Conservation (phyloP, 345 rosid genomes). For the Linum trigynum region DNA sequence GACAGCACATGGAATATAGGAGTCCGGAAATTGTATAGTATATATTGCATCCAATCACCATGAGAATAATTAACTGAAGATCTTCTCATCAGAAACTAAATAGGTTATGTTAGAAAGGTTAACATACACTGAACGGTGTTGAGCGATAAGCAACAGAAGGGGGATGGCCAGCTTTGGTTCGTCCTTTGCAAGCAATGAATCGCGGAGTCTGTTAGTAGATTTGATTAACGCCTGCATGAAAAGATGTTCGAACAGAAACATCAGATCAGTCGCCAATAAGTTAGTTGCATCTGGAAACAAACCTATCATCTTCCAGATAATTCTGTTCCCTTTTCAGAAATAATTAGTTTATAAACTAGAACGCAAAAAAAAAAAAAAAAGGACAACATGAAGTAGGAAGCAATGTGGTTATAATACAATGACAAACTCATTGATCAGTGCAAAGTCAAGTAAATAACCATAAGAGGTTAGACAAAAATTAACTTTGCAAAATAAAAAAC, state of each 20-base stretch:
- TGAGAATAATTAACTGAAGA: no score
- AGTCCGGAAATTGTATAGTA: neutral
- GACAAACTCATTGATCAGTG: neutral
- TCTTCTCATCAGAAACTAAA: no score
- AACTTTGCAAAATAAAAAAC: neutral
- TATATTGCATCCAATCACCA: neutral
- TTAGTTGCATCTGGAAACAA: neutral
- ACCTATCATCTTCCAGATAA: neutral
- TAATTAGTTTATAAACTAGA: no score
- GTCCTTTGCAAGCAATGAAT: conserved; percentile 87
- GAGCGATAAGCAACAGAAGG: conserved; percentile 82
- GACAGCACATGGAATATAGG: neutral
- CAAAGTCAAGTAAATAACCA: neutral
- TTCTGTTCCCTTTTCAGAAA: neutral
- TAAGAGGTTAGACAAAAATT: neutral
- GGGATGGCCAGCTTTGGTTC: conserved; percentile 91
- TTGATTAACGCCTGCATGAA: conserved; percentile 76
- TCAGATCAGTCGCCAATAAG: neutral
- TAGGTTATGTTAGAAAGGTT: neutral
- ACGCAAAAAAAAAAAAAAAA: no score
- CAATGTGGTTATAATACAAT: neutral
- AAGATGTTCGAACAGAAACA: neutral
- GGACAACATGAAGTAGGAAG: no score
- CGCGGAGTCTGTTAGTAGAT: conserved; percentile 85
- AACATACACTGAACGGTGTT: conserved; percentile 92